Evolutionary conservation across 441 rosid genomes (phyloP).

Genomic region (Jatropha podagrica): DNA sequence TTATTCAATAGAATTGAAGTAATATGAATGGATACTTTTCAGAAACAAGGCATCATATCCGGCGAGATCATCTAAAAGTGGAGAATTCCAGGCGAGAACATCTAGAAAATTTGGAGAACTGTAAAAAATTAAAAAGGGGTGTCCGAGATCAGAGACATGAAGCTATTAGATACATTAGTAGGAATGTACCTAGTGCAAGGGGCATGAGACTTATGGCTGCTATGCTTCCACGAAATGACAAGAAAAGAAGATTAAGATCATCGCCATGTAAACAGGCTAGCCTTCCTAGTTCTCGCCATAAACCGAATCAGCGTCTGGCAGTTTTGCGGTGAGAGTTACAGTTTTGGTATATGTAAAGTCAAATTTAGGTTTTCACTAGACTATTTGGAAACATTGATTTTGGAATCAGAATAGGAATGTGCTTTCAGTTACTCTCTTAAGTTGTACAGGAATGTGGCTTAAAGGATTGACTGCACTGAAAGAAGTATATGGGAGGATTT

Average conservation of each 20-base stretch:
- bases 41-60: slow-evolving; percentile 17
- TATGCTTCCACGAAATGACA: slow-evolving; percentile 26
- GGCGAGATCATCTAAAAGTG: slow-evolving; percentile 16
- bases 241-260: slow-evolving; percentile 30
- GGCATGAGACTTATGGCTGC: slow-evolving; percentile 32
- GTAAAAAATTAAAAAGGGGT: slow-evolving; percentile 19
- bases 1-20: not conserved
- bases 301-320: slow-evolving; percentile 17
- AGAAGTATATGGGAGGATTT: too few relatives aligned
- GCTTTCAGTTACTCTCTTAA: not conserved
- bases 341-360: not conserved
- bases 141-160: slow-evolving; percentile 25
- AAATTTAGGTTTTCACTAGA: not conserved
- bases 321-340: slow-evolving; percentile 22
- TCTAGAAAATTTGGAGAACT: slow-evolving; percentile 18
- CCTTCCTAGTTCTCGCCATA: slow-evolving; percentile 28
- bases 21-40: slow-evolving; percentile 7
- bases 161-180: slow-evolving; percentile 40
- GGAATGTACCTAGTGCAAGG: slow-evolving; percentile 32
- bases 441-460: not conserved
- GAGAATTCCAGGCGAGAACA: slow-evolving; percentile 19
- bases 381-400: not conserved
- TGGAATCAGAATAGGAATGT: not conserved
- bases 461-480: too few relatives aligned
- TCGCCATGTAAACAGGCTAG: slow-evolving; percentile 37